phyloP scores from a whole-genome alignment of 306 rosid species.

The Vicia villosa region DNA sequence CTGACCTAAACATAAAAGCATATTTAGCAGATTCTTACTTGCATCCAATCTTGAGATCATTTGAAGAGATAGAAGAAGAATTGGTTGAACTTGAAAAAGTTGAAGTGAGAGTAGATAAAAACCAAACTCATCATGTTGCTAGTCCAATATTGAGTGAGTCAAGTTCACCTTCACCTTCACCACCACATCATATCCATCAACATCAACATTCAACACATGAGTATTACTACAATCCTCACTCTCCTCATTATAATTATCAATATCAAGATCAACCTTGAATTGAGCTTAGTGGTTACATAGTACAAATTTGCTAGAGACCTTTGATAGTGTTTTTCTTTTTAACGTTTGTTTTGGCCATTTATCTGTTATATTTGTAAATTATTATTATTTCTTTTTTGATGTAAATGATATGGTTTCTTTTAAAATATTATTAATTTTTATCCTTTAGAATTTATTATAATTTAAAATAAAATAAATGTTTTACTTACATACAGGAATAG shows the following conservation, averaged over 20 bases:
- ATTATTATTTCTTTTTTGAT: slow-evolving; percentile 7
- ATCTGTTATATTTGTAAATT: slow-evolving; percentile 41
- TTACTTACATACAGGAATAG: too few species aligned
- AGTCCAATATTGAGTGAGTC: slow-evolving; percentile 50
- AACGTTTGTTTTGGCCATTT: slow-evolving; percentile 8
- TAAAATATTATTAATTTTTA: not conserved
- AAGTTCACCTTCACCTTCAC: slow-evolving; percentile 65
- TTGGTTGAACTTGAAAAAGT: slow-evolving; percentile 46
- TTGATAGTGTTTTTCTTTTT: slow-evolving; percentile 20
- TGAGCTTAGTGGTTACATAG: not conserved
- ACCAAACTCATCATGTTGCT: slow-evolving; percentile 46
- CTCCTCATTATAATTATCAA: slow-evolving; percentile 55
- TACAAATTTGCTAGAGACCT: slow-evolving; percentile 33
- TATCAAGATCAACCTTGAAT: slow-evolving; percentile 53
- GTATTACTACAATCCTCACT: slow-evolving; percentile 48
- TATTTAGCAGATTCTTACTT: slow-evolving; percentile 86
- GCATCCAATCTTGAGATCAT: slow-evolving; percentile 90
- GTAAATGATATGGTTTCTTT: slow-evolving; percentile 32
- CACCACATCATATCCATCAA: slow-evolving; percentile 45
- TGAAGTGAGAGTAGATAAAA: slow-evolving; percentile 77
- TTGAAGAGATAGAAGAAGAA: slow-evolving; percentile 61
- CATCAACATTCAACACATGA: slow-evolving; percentile 46
- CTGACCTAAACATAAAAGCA: slow-evolving; percentile 69
- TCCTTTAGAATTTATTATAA: too few species aligned
- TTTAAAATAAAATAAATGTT: too few species aligned